phyloP scores from a whole-genome alignment of 768 basidiomycete genomes.

The Suillus hirtellus region DNA sequence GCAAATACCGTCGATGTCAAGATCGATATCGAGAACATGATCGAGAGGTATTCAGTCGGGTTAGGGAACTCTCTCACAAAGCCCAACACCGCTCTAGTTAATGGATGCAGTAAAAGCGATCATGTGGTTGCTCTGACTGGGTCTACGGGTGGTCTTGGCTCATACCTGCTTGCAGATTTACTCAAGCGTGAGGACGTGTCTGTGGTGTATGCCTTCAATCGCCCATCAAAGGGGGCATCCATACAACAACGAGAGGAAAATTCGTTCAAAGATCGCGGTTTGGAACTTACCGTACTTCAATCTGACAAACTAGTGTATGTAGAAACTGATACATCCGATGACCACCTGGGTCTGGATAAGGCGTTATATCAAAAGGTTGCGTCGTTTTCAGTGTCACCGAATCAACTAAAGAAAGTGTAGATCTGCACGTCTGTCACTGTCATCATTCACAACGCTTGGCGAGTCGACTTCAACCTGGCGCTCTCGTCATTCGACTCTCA shows the following conservation, averaged over 20 bases:
- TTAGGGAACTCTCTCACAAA: conserved; percentile 18
- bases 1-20: conserved; percentile 14
- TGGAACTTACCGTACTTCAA: conserved; percentile 28
- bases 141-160: conserved; percentile 41
- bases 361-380: conserved; percentile 21
- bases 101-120: conserved; percentile 7
- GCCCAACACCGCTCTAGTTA: not conserved
- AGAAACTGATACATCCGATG: conserved; percentile 32
- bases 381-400: not conserved
- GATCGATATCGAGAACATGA: conserved; percentile 36
- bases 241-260: conserved; percentile 28
- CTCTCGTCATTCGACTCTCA: conserved; percentile 45
- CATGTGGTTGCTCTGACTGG: conserved; percentile 39
- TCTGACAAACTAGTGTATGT: conserved; percentile 36
- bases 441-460: conserved; percentile 47
- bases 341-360: conserved; percentile 31
- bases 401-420: conserved; percentile 17
- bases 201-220: conserved; percentile 37
- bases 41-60: conserved; percentile 38
- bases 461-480: conserved; percentile 43
- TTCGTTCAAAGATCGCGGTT: conserved; percentile 32
- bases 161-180: conserved; percentile 34
- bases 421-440: conserved; percentile 34
- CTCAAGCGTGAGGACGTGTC: conserved; percentile 23
- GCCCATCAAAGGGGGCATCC: conserved; percentile 20